A percentile compares a stretch with the other conserved stretches of the same genome.
Evolutionary conservation across 345 rosid genomes (phyloP).

Genomic region (Brassica napus): Da-Ae NC_063441.1:21022501-21023000

Average conservation of each 20-base stretch:
- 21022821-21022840: conserved; percentile 28
- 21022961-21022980: conserved; percentile 30
- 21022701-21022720: conserved; percentile 64
- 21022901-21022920: conserved; percentile 8
- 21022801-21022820: background rate
- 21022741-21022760: conserved; percentile 32
- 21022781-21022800: conserved; percentile 19
- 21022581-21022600: conserved; percentile 49
- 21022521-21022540: conserved; percentile 68
- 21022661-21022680: conserved; percentile 87
- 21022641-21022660: conserved; percentile 75
- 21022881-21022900: conserved; percentile 31
- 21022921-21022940: conserved; percentile 23
- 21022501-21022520: conserved; percentile 95
- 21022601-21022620: conserved; percentile 63
- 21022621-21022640: conserved; percentile 46
- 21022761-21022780: background rate
- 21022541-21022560: conserved; percentile 33
- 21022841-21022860: background rate
- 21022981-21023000: conserved; percentile 35
- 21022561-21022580: conserved; percentile 17
- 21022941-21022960: conserved; percentile 31
- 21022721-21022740: conserved; percentile 46
- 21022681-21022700: conserved; percentile 82
- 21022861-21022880: conserved; percentile 22